phyloP scores from a whole-genome alignment of 371 early-diverging fungal species.

The Mortierella sp. region DNA sequence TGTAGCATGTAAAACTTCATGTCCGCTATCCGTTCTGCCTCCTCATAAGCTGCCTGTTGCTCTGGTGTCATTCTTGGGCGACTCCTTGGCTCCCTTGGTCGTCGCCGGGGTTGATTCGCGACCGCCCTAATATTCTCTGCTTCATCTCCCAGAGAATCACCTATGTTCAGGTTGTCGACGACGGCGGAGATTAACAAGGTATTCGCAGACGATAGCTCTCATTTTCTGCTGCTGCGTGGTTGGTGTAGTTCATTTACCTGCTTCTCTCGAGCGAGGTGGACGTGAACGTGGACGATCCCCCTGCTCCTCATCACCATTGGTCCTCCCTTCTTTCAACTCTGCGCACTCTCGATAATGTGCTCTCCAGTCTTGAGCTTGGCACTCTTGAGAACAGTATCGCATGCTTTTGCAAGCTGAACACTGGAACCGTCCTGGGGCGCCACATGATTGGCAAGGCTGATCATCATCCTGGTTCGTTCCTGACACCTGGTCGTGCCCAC shows the following conservation, averaged over 20 bases:
- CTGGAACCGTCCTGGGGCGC: conserved; percentile 49
- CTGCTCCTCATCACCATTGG: not conserved
- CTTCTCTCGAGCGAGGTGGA: not conserved
- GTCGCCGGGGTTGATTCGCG: conserved; percentile 42
- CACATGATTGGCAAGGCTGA: conserved; percentile 48
- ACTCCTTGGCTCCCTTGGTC: conserved; percentile 38
- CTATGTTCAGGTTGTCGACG: not conserved
- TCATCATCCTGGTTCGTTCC: conserved; percentile 24
- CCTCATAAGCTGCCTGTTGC: conserved; percentile 52
- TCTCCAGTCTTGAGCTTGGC: conserved; percentile 76
- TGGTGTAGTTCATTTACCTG: too few species aligned
- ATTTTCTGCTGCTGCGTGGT: not conserved
- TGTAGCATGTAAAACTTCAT: conserved; percentile 82
- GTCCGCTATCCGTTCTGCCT: conserved; percentile 63
- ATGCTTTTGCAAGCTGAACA: conserved; percentile 50
- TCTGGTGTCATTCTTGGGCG: conserved; percentile 49
- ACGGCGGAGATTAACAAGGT: too few species aligned
- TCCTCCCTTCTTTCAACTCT: conserved; percentile 47
- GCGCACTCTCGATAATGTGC: conserved; percentile 62
- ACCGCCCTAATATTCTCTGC: conserved; percentile 42
- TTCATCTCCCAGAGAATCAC: conserved; percentile 9
- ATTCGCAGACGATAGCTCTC: too few species aligned
- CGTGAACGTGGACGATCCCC: not conserved
- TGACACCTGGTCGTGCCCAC: not conserved
- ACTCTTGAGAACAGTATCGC: conserved; percentile 75